Evolutionary conservation across 1,139 yeast species (phyloP), one percentile per base, ranked within the genome.

Genomic region (Geotrichum restrictum): DNA sequence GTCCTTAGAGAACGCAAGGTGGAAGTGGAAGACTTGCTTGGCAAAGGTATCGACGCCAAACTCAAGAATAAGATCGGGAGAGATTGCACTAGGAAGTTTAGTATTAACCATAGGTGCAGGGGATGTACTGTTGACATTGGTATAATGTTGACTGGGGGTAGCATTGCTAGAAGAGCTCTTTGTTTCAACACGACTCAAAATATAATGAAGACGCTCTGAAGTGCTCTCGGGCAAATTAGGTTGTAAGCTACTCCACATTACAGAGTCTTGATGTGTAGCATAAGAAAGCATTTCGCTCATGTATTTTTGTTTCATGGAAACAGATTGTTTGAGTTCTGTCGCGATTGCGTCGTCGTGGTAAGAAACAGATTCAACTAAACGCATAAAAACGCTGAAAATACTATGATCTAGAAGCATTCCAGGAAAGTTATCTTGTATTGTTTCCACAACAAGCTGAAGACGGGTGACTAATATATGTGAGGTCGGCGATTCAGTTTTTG

Each of bases 381-480:
- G 72, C 61, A 73, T 69, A 1, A 79, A 59, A 1, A 72, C 67
- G 19, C 73, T 73, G 52, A 73, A 72, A 21, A 79, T 72, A 14
- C 70, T 67, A 14, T 71, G 73, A 52, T 80, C 82, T 21, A 82
- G 64, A 8, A 82, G 60, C 74, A 81, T 76, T 7, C 86, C 83
- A 1, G 80, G 75, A 56, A 77, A 77, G 33, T 73, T 68, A 32
- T 73, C 76, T 38, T 72, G 66, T 5, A 79, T 68, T 0, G 77
- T 73, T 41, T 74, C 74, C 1, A 79, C 72, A 2, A 79, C 74
- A 38, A 65, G 54, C 50, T 57, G 55, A 13, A 64, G 59, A 21
- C 69, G 57, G 7, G 51, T 34, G 4, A 63, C 63, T 13, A 64
- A 24, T 5, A 24, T 5, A 24, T 8, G 5, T 21, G 36, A 31